Evolutionary conservation across 2,329 filamentous ascomycete species (phyloP).

Genomic region (Lecanosticta acicola): DNA sequence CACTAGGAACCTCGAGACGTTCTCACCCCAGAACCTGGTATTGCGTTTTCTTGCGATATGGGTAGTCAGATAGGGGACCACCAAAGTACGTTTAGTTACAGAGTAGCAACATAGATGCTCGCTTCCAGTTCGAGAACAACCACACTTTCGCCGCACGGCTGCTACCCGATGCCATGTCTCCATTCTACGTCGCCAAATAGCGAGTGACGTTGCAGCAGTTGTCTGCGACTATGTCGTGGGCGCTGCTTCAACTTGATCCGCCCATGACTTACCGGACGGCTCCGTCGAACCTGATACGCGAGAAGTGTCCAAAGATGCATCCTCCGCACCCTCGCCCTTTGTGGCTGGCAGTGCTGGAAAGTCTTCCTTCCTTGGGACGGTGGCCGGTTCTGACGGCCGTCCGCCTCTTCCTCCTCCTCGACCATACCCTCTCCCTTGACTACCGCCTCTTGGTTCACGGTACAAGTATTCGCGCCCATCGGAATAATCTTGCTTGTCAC

Average conservation of each 20-base stretch:
- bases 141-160: no score
- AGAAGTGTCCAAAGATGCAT: not conserved
- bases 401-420: slow-evolving; percentile 23
- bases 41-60: no score
- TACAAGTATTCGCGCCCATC: slow-evolving; percentile 34
- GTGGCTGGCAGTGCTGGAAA: slow-evolving; percentile 42
- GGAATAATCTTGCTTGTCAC: slow-evolving; percentile 29
- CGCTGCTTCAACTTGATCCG: slow-evolving; percentile 40
- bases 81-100: no score
- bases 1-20: no score
- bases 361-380: slow-evolving; percentile 37
- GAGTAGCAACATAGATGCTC: no score
- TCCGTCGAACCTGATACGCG: slow-evolving; percentile 2
- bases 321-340: not conserved
- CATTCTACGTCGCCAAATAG: no score
- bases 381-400: slow-evolving; percentile 11
- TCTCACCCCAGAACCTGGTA: no score
- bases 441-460: slow-evolving; percentile 24
- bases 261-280: slow-evolving; percentile 35
- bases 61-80: no score
- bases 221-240: not conserved
- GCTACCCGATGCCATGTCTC: no score
- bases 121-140: no score
- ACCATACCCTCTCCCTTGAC: slow-evolving; percentile 9
- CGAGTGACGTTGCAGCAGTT: no score